phyloP scores from a whole-genome alignment of 768 basidiomycete species.

The Mycena maculata region DNA sequence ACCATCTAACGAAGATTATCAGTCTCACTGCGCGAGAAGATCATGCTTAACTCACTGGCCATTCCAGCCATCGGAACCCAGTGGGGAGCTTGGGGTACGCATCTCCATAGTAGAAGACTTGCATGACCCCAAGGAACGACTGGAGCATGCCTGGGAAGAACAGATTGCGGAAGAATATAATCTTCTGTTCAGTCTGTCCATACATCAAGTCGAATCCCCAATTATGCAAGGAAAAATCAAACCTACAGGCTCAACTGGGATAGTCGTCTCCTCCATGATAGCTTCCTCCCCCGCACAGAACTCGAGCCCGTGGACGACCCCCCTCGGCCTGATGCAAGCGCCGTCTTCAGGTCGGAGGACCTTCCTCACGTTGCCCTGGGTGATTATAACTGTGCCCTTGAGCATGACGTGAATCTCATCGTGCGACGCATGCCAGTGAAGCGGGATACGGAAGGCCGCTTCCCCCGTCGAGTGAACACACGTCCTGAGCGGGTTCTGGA shows the following conservation, averaged over 20 bases:
- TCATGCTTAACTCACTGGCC: neutral
- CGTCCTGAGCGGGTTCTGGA: conserved; percentile 10
- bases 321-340: neutral
- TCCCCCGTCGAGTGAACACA: conserved; percentile 2
- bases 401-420: conserved; percentile 4
- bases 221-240: neutral
- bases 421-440: conserved; percentile 10
- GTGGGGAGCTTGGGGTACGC: conserved; percentile 7
- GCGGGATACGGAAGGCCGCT: neutral
- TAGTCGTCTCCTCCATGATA: conserved; percentile 7
- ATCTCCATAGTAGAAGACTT: conserved; percentile 18
- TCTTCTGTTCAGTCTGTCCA: conserved; percentile 18
- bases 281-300: conserved; percentile 8
- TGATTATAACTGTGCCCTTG: conserved; percentile 10
- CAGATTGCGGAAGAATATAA: conserved; percentile 16
- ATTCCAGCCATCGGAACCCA: conserved; percentile 1
- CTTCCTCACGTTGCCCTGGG: neutral
- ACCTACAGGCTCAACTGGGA: neutral
- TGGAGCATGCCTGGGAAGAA: neutral
- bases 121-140: neutral
- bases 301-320: conserved; percentile 18
- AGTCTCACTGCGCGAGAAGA: neutral
- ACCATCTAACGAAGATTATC: neutral
- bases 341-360: conserved; percentile 12
- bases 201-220: neutral